Evolutionary conservation across 2,329 filamentous ascomycete genomes (phyloP).

Genomic region (Cordyceps tenuipes): DNA sequence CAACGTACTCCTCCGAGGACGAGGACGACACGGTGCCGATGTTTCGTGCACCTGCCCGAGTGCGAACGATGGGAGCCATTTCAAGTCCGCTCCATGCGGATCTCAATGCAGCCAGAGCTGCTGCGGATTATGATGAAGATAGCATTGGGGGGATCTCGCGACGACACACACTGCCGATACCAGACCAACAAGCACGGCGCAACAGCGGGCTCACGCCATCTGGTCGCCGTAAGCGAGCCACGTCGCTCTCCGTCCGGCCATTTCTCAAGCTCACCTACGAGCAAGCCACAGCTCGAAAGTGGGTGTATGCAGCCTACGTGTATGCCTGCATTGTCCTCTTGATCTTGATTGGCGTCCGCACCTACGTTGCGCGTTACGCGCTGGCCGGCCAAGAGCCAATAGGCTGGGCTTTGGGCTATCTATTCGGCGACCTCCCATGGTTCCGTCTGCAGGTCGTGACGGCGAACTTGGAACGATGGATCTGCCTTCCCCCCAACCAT

Average conservation of each 20-base stretch:
- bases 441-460: conserved; percentile 65
- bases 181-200: conserved; percentile 25
- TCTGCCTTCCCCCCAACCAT: conserved; percentile 53
- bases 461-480: conserved; percentile 64
- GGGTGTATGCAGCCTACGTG: conserved; percentile 73
- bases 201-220: conserved; percentile 48
- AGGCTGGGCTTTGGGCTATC: conserved; percentile 85
- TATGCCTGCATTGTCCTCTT: conserved; percentile 60
- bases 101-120: conserved; percentile 13
- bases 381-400: conserved; percentile 71
- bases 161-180: conserved; percentile 46
- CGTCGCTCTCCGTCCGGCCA: conserved; percentile 56
- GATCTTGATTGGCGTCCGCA: conserved; percentile 63
- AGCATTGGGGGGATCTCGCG: conserved; percentile 21
- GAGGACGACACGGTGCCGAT: conserved; percentile 17
- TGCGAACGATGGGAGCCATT: conserved; percentile 21
- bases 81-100: background rate
- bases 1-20: conserved; percentile 24
- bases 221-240: conserved; percentile 56
- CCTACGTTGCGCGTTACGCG: conserved; percentile 58
- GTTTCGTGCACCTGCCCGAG: conserved; percentile 18
- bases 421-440: conserved; percentile 68
- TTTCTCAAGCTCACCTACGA: conserved; percentile 73
- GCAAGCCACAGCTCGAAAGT: conserved; percentile 70
- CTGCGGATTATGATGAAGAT: conserved; percentile 15